phyloP scores from a whole-genome alignment of 352 stramenopile genomes.

The Phytophthora cactorum region DNA sequence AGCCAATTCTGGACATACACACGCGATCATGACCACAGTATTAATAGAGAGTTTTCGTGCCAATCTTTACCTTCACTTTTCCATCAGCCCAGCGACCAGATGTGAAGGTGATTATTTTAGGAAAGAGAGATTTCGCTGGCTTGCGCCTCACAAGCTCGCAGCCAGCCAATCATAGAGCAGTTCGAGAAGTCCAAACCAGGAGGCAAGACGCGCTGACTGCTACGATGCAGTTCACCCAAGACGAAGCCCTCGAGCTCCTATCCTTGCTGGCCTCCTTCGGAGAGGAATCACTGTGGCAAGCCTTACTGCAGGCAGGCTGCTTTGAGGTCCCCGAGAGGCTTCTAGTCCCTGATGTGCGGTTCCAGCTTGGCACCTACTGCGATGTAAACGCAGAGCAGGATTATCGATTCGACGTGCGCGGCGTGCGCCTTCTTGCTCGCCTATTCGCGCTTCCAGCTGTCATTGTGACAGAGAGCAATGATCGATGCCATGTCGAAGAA shows the following conservation, averaged over 20 bases:
- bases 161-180: too few species aligned
- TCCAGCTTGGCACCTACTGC: background rate
- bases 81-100: too few species aligned
- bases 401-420: conserved; percentile 8
- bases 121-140: too few species aligned
- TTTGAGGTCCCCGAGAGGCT: background rate
- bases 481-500: background rate
- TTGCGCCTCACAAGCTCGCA: too few species aligned
- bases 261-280: background rate
- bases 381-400: conserved; percentile 8
- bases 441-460: conserved; percentile 4
- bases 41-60: too few species aligned
- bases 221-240: background rate
- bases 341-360: background rate
- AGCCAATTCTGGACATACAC: too few species aligned
- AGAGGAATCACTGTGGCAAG: background rate
- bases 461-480: background rate
- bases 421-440: background rate
- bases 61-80: too few species aligned
- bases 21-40: too few species aligned
- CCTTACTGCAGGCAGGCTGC: background rate
- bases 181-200: background rate
- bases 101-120: too few species aligned
- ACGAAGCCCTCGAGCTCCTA: background rate
- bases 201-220: background rate